Evolutionary conservation across 768 basidiomycete species (phyloP), one percentile per base, ranked within the genome.

Genomic region (Ramaria sp.): DNA sequence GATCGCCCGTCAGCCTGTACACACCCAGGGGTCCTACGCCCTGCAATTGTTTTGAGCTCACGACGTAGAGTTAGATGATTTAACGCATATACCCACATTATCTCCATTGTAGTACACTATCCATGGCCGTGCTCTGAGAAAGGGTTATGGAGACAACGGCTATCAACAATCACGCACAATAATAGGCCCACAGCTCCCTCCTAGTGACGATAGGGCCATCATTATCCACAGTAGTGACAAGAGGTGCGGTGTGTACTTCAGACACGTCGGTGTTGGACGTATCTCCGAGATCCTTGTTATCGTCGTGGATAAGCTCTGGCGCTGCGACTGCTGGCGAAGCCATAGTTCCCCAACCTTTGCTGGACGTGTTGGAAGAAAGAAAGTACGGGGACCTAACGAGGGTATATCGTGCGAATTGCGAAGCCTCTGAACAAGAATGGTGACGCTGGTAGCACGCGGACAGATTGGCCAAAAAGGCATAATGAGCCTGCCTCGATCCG

Each of bases 21-120:
- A 31, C 38, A 59, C 78, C 77, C 19, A 75, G 64, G 7, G 85
- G 84, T 33, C 85, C 85, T 19, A 84, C 83, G 49, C 86, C 84
- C 82, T 88, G 61, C 5, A 30, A 30, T 4, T 51, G 11, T 43
- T 10, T 34, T 57, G 45, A 62, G 59, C 24, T 54, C 52, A 49
- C 24, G 15, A 24, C 33, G 31, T 27, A 24, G 30, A 20, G 4
- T 15, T 3, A 27, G 27, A 39, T 19, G 20, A 38, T 3, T 51
- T 30, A 48, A 53, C 19, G 55, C 15, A 30, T 15, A 19, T 15
- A 60, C 75, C n/a, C 61, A 86, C 85, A 67, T 87, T 88, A 60
- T 88, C 81, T 53, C 87, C 88, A 58, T 89, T 91, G 69, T 83
- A 86, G 64, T 89, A 89, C 57, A 89, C 88, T 90, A 53, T 47